Conservation (phyloP, 1,284 basidiomycete species). For the Cutaneotrichosporon sp. region DNA sequence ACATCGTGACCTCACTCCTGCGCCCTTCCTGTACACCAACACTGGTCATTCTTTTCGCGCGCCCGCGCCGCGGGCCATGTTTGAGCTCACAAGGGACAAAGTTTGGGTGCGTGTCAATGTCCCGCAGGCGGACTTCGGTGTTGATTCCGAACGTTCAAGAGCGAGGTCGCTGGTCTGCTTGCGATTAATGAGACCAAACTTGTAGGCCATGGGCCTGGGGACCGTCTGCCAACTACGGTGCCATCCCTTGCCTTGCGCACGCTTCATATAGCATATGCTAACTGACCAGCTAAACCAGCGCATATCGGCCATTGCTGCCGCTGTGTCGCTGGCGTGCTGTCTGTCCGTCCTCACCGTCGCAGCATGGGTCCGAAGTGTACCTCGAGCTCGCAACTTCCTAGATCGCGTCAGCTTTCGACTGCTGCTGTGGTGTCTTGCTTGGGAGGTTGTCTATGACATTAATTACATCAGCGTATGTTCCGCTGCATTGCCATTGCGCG, state of each 20-base stretch:
- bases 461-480: conserved; percentile 17
- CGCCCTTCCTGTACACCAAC: too few relatives aligned
- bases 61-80: conserved; percentile 13
- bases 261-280: background rate
- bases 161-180: background rate
- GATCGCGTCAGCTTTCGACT: conserved; percentile 37
- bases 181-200: background rate
- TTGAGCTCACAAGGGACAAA: conserved; percentile 55
- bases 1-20: too few relatives aligned
- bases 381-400: conserved; percentile 20
- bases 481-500: background rate
- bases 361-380: conserved; percentile 15
- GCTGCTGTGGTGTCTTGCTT: conserved; percentile 29
- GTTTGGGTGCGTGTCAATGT: conserved; percentile 46
- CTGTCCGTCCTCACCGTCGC: conserved; percentile 14
- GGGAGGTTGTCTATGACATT: conserved; percentile 31
- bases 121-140: too few relatives aligned
- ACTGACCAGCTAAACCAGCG: conserved; percentile 13
- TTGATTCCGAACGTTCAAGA: background rate
- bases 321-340: conserved; percentile 13
- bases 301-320: conserved; percentile 18
- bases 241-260: background rate
- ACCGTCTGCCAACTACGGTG: too few relatives aligned
- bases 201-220: too few relatives aligned
- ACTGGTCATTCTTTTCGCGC: background rate